These are phyloP conservation scores for Zymoseptoria crescenta DNA, from an alignment of 2,329 filamentous ascomycete genomes.

Conservation along the genomic window DNA sequence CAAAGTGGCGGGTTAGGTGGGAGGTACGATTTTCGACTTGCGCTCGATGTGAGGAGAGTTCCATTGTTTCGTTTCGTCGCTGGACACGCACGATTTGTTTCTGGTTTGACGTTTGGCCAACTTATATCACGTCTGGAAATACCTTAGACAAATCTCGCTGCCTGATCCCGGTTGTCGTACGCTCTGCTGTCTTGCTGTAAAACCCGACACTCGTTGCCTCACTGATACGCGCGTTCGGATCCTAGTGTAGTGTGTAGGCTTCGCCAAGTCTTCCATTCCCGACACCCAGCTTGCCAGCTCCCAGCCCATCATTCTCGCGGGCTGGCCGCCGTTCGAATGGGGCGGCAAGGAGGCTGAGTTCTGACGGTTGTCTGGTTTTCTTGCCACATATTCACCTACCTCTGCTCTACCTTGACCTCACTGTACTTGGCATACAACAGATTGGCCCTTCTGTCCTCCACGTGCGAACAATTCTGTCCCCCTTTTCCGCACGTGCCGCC, in stretches of 20 bases:
- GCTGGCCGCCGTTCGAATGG: not conserved
- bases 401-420: not conserved
- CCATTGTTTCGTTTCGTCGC: not conserved
- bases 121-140: not conserved
- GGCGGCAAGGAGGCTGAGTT: not conserved
- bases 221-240: not conserved
- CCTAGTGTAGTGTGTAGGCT: not conserved
- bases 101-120: not conserved
- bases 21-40: not conserved
- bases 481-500: not conserved
- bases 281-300: not conserved
- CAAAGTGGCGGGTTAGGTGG: not conserved
- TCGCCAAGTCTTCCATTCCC: not conserved
- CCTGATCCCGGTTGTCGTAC: not conserved
- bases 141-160: not conserved
- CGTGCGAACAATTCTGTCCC: not conserved
- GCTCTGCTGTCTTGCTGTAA: not conserved
- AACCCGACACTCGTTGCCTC: not conserved
- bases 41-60: not conserved
- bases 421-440: not conserved
- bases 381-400: not conserved
- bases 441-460: not conserved
- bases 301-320: not conserved
- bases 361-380: not conserved
- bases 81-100: not conserved